Evolutionary conservation across 352 stramenopile species (phyloP).

Genomic region (Globisporangium radiosum): DNA sequence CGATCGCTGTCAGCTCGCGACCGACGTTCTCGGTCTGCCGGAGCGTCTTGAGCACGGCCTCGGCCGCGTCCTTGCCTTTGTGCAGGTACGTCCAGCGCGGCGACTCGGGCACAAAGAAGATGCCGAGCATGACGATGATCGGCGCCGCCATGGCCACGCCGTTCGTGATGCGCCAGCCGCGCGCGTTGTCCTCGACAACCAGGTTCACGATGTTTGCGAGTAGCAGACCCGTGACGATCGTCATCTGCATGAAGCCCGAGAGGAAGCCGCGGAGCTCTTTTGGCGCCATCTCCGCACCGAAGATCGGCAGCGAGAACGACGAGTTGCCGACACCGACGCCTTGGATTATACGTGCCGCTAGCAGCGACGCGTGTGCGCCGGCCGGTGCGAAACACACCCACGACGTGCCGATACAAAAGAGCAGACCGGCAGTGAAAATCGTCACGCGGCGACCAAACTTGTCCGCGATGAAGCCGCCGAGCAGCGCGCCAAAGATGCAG

Average conservation of each 20-base stretch:
- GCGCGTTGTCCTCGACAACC: slow-evolving; percentile 1
- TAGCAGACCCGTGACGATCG: slow-evolving; percentile 23
- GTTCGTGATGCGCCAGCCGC: slow-evolving; percentile 17
- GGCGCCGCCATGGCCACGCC: slow-evolving; percentile 11
- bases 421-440: slow-evolving; percentile 16
- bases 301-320: slow-evolving; percentile 23
- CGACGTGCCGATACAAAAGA: slow-evolving; percentile 19
- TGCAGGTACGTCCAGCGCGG: slow-evolving; percentile 41
- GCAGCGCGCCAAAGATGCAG: slow-evolving; percentile 4
- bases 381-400: slow-evolving; percentile 7
- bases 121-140: slow-evolving; percentile 15
- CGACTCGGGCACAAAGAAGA: slow-evolving; percentile 10
- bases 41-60: slow-evolving; percentile 20
- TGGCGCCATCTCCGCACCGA: slow-evolving; percentile 25
- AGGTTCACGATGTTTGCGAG: slow-evolving; percentile 19
- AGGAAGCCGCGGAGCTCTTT: slow-evolving; percentile 31
- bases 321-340: slow-evolving; percentile 22
- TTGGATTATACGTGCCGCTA: slow-evolving; percentile 14
- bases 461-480: slow-evolving; percentile 13
- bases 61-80: slow-evolving; percentile 22
- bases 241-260: slow-evolving; percentile 34
- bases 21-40: slow-evolving; percentile 23
- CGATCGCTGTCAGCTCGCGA: slow-evolving; percentile 33
- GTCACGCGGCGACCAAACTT: slow-evolving; percentile 15
- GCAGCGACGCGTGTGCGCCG: slow-evolving; percentile 2